These are phyloP conservation scores for Clohesyomyces aquaticus DNA, from an alignment of 495 filamentous ascomycete species.

Conservation along the genomic window DNA sequence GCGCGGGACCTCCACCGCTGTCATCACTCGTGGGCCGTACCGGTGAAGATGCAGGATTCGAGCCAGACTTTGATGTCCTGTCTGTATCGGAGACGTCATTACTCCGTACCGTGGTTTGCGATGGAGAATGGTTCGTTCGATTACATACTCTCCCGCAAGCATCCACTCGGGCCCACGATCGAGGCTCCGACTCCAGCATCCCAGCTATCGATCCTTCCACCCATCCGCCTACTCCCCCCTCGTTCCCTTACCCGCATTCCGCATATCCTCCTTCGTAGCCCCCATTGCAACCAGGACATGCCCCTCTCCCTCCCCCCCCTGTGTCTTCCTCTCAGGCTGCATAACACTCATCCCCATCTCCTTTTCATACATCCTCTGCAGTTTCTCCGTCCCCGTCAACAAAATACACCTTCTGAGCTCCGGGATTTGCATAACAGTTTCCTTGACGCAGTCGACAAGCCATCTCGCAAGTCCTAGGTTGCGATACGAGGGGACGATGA, in stretches of 20 bases:
- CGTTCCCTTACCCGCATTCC: neutral
- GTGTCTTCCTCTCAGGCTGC: too few species aligned
- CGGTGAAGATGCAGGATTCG: too few species aligned
- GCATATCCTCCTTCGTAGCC: conserved; percentile 13
- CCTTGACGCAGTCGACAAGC: conserved; percentile 62
- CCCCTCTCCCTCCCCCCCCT: neutral
- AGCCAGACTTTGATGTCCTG: too few species aligned
- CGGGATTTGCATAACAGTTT: conserved; percentile 58
- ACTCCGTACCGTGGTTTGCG: too few species aligned
- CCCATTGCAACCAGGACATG: conserved; percentile 21
- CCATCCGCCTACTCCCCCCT: neutral
- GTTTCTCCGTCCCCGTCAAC: conserved; percentile 15
- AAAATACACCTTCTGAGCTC: conserved; percentile 54
- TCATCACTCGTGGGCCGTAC: too few species aligned
- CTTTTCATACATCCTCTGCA: conserved; percentile 25
- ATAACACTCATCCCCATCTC: conserved; percentile 33
- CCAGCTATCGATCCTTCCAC: neutral
- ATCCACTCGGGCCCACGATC: too few species aligned
- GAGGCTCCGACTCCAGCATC: neutral
- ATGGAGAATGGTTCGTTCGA: too few species aligned
- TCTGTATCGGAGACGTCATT: too few species aligned
- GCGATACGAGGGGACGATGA: conserved; percentile 59
- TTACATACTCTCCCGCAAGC: too few species aligned
- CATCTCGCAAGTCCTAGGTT: conserved; percentile 65
- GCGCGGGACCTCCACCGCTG: too few species aligned